phyloP scores from a whole-genome alignment of 148 eudicot species.

The Cornus suecica region DNA sequence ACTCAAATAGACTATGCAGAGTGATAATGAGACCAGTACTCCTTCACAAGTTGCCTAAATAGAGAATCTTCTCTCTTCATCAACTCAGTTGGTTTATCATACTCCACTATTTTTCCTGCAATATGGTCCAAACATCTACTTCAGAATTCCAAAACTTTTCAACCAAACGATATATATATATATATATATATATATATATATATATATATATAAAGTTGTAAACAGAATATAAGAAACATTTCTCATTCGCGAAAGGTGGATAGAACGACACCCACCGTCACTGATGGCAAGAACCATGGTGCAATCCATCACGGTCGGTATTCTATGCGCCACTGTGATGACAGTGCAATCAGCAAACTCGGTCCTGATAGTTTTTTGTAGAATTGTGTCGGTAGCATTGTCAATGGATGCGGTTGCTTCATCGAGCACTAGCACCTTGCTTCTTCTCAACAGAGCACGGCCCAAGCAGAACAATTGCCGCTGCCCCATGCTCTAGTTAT shows the following conservation, averaged over 20 bases:
- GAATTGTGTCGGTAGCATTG: constrained; percentile 63
- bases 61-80: constrained; percentile 66
- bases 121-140: not conserved
- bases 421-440: constrained; percentile 72
- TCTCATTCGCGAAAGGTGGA: not conserved
- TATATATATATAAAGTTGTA: too few species aligned
- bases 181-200: too few species aligned
- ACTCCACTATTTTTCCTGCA: constrained; percentile 66
- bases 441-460: constrained; percentile 60
- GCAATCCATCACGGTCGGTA: constrained; percentile 79
- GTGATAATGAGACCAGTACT: constrained; percentile 74
- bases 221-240: not conserved
- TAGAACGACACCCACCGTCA: constrained; percentile 43
- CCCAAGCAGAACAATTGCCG: constrained; percentile 74
- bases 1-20: constrained; percentile 44
- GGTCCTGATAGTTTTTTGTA: constrained; percentile 61
- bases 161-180: too few species aligned
- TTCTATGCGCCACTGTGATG: constrained; percentile 79
- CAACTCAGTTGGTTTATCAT: constrained; percentile 65
- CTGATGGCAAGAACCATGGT: constrained; percentile 68
- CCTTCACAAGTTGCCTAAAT: constrained; percentile 71
- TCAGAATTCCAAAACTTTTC: not conserved
- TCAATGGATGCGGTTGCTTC: constrained; percentile 87
- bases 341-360: constrained; percentile 76
- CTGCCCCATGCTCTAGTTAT: constrained; percentile 92